Percentiles rank a stretch among this genome's conserved stretches.
Conservation (phyloP, 2,329 filamentous ascomycete genomes). For the Penicillium sp. region DNA sequence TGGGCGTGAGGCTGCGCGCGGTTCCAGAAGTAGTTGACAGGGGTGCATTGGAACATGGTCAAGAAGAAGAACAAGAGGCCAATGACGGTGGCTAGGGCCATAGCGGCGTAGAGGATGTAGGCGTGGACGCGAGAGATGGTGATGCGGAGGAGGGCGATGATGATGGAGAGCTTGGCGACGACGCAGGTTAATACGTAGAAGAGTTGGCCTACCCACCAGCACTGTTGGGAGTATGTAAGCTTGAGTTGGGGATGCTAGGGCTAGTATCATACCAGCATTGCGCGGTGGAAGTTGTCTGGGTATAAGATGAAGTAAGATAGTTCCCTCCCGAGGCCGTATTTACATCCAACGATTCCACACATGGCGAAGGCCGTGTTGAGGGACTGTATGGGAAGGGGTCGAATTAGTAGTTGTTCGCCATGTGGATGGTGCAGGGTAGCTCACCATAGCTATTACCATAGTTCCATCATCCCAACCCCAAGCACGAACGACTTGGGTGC, state of each 20-base stretch:
- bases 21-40: constrained; percentile 53
- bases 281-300: constrained; percentile 22
- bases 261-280: constrained; percentile 25
- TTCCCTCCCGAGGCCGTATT: constrained; percentile 26
- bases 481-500: constrained; percentile 40
- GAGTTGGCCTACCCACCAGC: constrained; percentile 54
- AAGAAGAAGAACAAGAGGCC: constrained; percentile 51
- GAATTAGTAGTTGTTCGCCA: not conserved
- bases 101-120: constrained; percentile 48
- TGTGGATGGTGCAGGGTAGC: not conserved
- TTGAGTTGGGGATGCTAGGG: not conserved
- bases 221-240: constrained; percentile 15
- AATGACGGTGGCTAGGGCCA: constrained; percentile 44
- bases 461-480: constrained; percentile 39
- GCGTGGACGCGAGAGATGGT: constrained; percentile 47
- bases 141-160: constrained; percentile 53
- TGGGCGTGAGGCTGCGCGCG: constrained; percentile 19
- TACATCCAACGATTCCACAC: constrained; percentile 29
- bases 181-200: constrained; percentile 52
- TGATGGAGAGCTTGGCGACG: constrained; percentile 52
- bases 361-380: constrained; percentile 30
- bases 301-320: constrained; percentile 19
- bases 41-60: constrained; percentile 52
- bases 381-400: constrained; percentile 11
- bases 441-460: constrained; percentile 35